A percentile compares a stretch with the other conserved stretches of the same genome.
These are phyloP conservation scores for Blastobotrys niveus DNA, from an alignment of 1,139 yeast species.

Conservation along the genomic window DNA sequence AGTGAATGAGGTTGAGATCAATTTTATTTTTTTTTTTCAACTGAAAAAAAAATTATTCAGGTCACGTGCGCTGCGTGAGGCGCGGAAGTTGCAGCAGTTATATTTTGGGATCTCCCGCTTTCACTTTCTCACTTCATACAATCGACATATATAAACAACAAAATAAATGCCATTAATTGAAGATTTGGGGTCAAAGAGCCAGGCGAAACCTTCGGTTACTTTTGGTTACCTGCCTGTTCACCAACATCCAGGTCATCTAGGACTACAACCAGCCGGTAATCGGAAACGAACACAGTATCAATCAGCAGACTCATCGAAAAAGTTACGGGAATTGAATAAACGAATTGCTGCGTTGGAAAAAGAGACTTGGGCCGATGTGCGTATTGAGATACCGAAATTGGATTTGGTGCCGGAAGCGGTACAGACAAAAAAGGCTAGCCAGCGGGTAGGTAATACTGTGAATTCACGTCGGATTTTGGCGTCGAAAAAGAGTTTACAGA, in stretches of 20 bases:
- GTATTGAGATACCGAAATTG: slow-evolving; percentile 37
- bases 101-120: not conserved
- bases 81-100: too few species aligned
- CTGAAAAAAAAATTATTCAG: not conserved
- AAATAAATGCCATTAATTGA: slow-evolving; percentile 16
- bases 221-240: slow-evolving; percentile 8
- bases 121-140: not conserved
- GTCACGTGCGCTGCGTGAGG: not conserved
- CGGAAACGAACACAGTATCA: slow-evolving; percentile 13
- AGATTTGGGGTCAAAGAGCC: slow-evolving; percentile 14
- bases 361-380: slow-evolving; percentile 39
- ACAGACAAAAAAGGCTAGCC: slow-evolving; percentile 15
- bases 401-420: slow-evolving; percentile 21
- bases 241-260: not conserved
- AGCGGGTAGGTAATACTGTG: slow-evolving; percentile 28
- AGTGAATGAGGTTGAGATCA: not conserved
- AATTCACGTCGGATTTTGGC: slow-evolving; percentile 36
- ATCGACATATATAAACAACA: not conserved
- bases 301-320: slow-evolving; percentile 28
- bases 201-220: slow-evolving; percentile 10
- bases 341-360: slow-evolving; percentile 38
- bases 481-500: slow-evolving; percentile 37
- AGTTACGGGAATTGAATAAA: slow-evolving; percentile 25
- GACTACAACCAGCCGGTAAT: slow-evolving; percentile 5
- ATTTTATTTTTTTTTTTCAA: too few species aligned